phyloP scores from a whole-genome alignment of 768 basidiomycete genomes.

The Termitomyces sp. region DNA sequence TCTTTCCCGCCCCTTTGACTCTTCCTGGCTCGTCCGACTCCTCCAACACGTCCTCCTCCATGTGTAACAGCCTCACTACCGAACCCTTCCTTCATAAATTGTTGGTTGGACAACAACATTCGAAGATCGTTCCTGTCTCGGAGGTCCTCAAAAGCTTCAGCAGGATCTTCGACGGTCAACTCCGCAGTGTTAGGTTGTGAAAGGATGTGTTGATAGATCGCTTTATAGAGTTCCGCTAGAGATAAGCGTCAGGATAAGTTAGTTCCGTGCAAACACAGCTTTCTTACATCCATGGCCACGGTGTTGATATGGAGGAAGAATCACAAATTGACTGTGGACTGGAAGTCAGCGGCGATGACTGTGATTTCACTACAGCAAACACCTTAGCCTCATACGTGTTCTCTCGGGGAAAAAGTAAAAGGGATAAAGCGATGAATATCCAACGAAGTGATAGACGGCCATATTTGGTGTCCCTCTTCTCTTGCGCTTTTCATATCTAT shows the following conservation, averaged over 20 bases:
- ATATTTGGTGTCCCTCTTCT: slow-evolving; percentile 42
- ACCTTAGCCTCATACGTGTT: slow-evolving; percentile 84
- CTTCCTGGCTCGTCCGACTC: slow-evolving; percentile 36
- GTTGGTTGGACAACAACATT: slow-evolving; percentile 60
- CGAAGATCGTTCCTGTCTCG: slow-evolving; percentile 87
- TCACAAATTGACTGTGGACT: slow-evolving; percentile 81
- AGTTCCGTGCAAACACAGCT: not conserved
- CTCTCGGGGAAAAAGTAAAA: slow-evolving; percentile 96
- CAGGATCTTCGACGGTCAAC: slow-evolving; percentile 95
- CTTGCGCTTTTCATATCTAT: slow-evolving; percentile 81
- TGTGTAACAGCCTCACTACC: slow-evolving; percentile 38
- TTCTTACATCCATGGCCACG: slow-evolving; percentile 85
- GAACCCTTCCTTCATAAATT: slow-evolving; percentile 71
- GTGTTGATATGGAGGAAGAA: slow-evolving; percentile 85
- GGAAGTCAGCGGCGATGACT: slow-evolving; percentile 4
- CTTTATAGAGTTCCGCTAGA: slow-evolving; percentile 79
- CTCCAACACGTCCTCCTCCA: slow-evolving; percentile 45
- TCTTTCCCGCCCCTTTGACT: slow-evolving; percentile 26
- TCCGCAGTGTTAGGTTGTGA: slow-evolving; percentile 72
- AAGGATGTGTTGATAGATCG: slow-evolving; percentile 75
- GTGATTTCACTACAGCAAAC: slow-evolving; percentile 12
- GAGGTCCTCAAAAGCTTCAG: slow-evolving; percentile 95
- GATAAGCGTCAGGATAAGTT: not conserved
- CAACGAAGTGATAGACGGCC: slow-evolving; percentile 83
- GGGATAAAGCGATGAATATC: slow-evolving; percentile 91